phyloP scores from a whole-genome alignment of 352 stramenopile species.

The Phytophthora agathidicida region DNA sequence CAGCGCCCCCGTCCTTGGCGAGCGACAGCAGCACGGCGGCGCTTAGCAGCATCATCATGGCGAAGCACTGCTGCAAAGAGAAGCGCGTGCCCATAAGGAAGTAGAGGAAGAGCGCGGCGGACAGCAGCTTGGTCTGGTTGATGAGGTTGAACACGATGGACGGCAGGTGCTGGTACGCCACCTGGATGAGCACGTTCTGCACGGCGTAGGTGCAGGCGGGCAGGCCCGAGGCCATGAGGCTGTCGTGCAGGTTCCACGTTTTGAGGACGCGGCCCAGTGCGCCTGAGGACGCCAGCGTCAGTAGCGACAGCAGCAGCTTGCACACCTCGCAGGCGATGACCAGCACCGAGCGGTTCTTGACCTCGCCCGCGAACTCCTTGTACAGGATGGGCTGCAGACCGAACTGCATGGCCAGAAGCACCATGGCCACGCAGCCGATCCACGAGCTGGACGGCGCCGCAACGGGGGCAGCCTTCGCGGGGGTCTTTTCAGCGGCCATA shows the following conservation, averaged over 20 bases:
- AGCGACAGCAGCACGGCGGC: slow-evolving; percentile 76
- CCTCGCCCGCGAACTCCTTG: slow-evolving; percentile 71
- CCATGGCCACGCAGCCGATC: slow-evolving; percentile 60
- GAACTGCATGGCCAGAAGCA: slow-evolving; percentile 81
- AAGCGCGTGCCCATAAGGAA: slow-evolving; percentile 77
- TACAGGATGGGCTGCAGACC: slow-evolving; percentile 85
- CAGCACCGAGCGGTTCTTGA: slow-evolving; percentile 63
- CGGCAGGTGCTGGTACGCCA: slow-evolving; percentile 81
- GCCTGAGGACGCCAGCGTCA: slow-evolving; percentile 51
- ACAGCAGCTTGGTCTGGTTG: slow-evolving; percentile 90
- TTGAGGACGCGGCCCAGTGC: slow-evolving; percentile 41
- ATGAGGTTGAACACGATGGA: slow-evolving; percentile 89
- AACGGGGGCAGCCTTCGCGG: background rate
- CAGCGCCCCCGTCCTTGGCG: slow-evolving; percentile 44
- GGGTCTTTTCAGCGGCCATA: slow-evolving; percentile 8
- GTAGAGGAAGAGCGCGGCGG: slow-evolving; percentile 83
- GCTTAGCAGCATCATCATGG: slow-evolving; percentile 74
- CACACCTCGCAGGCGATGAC: slow-evolving; percentile 78
- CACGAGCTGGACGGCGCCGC: slow-evolving; percentile 13
- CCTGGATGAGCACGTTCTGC: slow-evolving; percentile 88
- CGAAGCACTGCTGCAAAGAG: slow-evolving; percentile 68
- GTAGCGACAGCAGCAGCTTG: slow-evolving; percentile 68
- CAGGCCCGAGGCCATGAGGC: slow-evolving; percentile 67
- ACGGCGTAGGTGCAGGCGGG: slow-evolving; percentile 87
- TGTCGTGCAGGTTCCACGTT: slow-evolving; percentile 65